Evolutionary conservation across 2,329 filamentous ascomycete species (phyloP).

Genomic region (Sarocladium strictum): DNA sequence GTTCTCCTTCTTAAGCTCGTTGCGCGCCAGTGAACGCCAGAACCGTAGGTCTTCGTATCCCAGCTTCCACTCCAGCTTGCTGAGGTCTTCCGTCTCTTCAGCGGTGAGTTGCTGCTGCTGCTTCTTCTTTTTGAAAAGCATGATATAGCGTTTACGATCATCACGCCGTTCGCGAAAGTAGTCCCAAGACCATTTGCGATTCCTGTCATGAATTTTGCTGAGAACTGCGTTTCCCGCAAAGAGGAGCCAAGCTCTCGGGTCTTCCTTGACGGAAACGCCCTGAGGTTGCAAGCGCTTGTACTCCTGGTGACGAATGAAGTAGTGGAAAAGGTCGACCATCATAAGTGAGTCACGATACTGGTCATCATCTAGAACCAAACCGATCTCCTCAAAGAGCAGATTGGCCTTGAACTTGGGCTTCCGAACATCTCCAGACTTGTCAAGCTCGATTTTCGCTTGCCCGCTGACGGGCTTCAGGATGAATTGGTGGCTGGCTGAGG

Average conservation of each 20-base stretch:
- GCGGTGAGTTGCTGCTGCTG: constrained; percentile 64
- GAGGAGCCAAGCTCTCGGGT: constrained; percentile 84
- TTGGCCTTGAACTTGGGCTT: constrained; percentile 84
- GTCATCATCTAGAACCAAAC: constrained; percentile 93
- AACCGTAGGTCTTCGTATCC: constrained; percentile 94
- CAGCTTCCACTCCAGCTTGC: constrained; percentile 77
- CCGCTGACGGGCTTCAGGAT: constrained; percentile 95
- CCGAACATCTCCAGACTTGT: constrained; percentile 79
- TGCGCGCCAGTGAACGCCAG: constrained; percentile 90
- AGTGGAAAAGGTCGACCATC: constrained; percentile 98
- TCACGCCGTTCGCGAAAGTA: constrained; percentile 92
- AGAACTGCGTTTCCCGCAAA: constrained; percentile 89
- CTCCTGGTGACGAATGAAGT: constrained; percentile 95
- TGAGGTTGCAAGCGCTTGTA: constrained; percentile 92
- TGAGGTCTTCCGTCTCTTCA: constrained; percentile 66
- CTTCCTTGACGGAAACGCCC: constrained; percentile 72
- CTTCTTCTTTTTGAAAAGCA: constrained; percentile 92
- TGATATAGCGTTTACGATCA: constrained; percentile 81
- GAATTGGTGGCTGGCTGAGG: constrained; percentile 66
- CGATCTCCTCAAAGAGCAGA: constrained; percentile 92
- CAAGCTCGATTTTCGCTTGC: constrained; percentile 87
- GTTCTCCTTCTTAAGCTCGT: constrained; percentile 92
- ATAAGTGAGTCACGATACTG: constrained; percentile 97
- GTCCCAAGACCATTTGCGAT: constrained; percentile 90
- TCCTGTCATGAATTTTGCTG: constrained; percentile 90